phyloP scores from a whole-genome alignment of 2,329 filamentous ascomycete species.

The Acephala macrosclerotiorum region DNA sequence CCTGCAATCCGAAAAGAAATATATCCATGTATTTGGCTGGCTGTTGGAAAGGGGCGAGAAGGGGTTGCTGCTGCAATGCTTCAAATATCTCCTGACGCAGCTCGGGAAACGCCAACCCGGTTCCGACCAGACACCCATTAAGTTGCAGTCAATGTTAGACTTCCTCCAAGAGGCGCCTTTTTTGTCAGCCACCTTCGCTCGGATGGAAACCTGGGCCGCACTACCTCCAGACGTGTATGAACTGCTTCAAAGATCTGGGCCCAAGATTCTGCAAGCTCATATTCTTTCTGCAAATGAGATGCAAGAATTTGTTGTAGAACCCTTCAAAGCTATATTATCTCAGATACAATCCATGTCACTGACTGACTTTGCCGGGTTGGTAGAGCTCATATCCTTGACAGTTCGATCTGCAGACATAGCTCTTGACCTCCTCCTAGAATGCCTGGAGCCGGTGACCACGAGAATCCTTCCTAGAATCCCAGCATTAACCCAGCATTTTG shows the following conservation, averaged over 20 bases:
- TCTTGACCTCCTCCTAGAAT: conserved; percentile 17
- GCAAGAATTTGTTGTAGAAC: conserved; percentile 15
- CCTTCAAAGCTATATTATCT: conserved; percentile 17
- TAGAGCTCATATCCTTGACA: conserved; percentile 19
- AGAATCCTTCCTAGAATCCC: conserved; percentile 8
- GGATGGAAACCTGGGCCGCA: conserved; percentile 7
- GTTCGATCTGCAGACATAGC: conserved; percentile 15
- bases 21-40: conserved; percentile 9
- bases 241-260: conserved; percentile 3
- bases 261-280: conserved; percentile 13
- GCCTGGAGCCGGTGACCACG: conserved; percentile 2
- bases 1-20: not conserved
- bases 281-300: conserved; percentile 15
- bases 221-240: conserved; percentile 6
- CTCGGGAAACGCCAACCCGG: not conserved
- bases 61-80: conserved; percentile 15
- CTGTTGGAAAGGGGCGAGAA: conserved; percentile 14
- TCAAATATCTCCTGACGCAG: conserved; percentile 16
- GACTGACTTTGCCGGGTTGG: conserved; percentile 5
- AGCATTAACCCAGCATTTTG: conserved; percentile 8
- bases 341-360: conserved; percentile 16
- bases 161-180: conserved; percentile 11
- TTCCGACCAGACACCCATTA: not conserved
- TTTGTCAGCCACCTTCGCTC: conserved; percentile 15
- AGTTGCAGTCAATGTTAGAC: conserved; percentile 10